These are phyloP conservation scores for Aquilaria agallochum DNA, from an alignment of 441 rosid genomes.

Conservation along the genomic window DNA sequence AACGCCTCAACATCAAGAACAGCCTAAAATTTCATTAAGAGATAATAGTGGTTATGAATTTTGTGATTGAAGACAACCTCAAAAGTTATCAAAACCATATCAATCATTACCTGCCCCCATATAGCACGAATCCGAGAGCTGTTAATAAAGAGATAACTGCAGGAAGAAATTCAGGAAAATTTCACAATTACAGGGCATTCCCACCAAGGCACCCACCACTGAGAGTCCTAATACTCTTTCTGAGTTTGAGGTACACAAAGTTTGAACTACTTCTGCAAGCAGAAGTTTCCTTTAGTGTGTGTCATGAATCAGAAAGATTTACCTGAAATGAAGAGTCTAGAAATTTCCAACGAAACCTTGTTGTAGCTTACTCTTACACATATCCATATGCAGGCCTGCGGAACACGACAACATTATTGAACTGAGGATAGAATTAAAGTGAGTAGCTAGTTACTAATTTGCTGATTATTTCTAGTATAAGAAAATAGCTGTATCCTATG, in stretches of 20 bases:
- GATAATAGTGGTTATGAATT: background rate
- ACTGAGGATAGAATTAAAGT: background rate
- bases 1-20: conserved; percentile 69
- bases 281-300: too few species aligned
- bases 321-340: conserved; percentile 58
- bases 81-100: background rate
- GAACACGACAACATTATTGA: conserved; percentile 2
- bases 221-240: too few species aligned
- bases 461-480: background rate
- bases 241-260: too few species aligned
- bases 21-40: conserved; percentile 28
- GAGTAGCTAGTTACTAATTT: background rate
- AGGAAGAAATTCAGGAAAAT: background rate
- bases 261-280: too few species aligned
- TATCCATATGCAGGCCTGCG: conserved; percentile 54
- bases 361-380: conserved; percentile 34
- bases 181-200: too few species aligned
- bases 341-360: conserved; percentile 29
- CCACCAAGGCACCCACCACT: too few species aligned
- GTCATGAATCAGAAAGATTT: background rate
- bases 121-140: conserved; percentile 55
- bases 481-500: background rate
- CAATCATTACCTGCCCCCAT: conserved; percentile 57
- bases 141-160: conserved; percentile 47
- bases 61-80: background rate